Percentiles rank a stretch among this genome's conserved stretches.
phyloP scores from a whole-genome alignment of 805 yeast genomes.

The Kodamaea neixiangensis region DNA sequence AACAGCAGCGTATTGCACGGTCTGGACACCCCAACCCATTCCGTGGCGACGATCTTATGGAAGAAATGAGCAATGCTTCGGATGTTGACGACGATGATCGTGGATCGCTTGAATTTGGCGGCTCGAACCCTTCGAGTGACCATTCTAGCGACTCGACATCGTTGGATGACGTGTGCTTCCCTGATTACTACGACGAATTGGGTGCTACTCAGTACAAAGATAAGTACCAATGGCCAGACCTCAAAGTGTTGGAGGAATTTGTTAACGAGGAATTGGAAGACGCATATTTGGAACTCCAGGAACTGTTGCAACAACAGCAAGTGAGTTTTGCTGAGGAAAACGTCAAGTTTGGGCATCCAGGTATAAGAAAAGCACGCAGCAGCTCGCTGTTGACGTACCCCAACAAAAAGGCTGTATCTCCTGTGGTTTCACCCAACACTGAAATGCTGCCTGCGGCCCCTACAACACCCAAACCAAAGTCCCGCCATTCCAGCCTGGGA shows the following conservation, averaged over 20 bases:
- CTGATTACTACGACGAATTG: slow-evolving; percentile 55
- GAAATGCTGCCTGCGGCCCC: slow-evolving; percentile 3
- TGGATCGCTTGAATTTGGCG: slow-evolving; percentile 42
- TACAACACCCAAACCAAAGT: not conserved
- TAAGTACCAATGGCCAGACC: slow-evolving; percentile 77
- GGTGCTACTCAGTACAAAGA: slow-evolving; percentile 26
- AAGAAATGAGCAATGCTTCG: slow-evolving; percentile 7
- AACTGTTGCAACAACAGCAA: slow-evolving; percentile 22
- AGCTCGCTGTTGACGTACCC: slow-evolving; percentile 1
- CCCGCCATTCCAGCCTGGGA: not conserved
- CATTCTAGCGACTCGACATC: slow-evolving; percentile 69
- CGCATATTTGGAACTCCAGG: slow-evolving; percentile 24
- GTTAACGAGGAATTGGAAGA: slow-evolving; percentile 63
- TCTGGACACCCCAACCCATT: slow-evolving; percentile 13
- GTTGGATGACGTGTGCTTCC: slow-evolving; percentile 89
- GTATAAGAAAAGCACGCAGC: slow-evolving; percentile 3
- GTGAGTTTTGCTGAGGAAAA: slow-evolving; percentile 17
- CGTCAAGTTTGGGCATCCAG: slow-evolving; percentile 33
- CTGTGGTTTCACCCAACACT: slow-evolving; percentile 2
- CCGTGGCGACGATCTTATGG: not conserved
- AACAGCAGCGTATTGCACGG: slow-evolving; percentile 26
- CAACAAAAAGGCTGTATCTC: not conserved
- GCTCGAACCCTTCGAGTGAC: slow-evolving; percentile 65
- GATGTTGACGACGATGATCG: slow-evolving; percentile 20
- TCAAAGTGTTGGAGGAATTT: slow-evolving; percentile 71